These are phyloP conservation scores for Sporothrix sp. DNA, from an alignment of 2,329 filamentous ascomycete genomes.

Conservation along the genomic window DNA sequence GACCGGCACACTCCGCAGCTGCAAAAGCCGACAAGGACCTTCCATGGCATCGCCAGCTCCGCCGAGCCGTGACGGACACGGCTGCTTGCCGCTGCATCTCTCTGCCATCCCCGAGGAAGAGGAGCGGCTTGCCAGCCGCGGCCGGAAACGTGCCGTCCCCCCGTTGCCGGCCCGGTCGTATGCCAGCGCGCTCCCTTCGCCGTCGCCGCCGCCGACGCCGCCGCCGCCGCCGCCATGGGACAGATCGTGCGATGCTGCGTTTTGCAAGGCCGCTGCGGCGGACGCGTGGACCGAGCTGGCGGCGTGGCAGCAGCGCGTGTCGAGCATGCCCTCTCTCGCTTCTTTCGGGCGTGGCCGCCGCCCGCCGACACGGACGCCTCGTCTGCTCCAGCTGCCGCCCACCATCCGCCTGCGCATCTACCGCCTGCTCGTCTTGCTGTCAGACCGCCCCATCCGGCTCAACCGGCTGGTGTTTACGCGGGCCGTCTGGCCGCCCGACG, in stretches of 20 bases:
- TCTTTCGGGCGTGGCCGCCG: no score
- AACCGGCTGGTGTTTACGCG: conserved; percentile 26
- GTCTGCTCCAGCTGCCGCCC: not conserved
- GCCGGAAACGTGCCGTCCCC: not conserved
- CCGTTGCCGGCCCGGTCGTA: not conserved
- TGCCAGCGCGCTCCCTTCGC: not conserved
- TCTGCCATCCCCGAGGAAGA: conserved; percentile 9
- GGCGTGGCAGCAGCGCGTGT: not conserved
- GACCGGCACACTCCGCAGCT: no score
- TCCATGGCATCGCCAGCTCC: no score
- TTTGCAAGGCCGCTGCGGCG: not conserved
- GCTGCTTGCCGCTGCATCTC: not conserved
- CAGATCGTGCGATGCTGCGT: conserved; percentile 8
- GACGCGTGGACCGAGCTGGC: not conserved
- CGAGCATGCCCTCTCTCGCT: not conserved
- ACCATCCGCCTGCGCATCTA: not conserved
- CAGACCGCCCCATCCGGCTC: conserved; percentile 11
- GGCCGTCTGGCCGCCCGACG: conserved; percentile 27
- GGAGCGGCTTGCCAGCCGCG: not conserved
- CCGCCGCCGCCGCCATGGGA: conserved; percentile 13
- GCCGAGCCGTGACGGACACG: no score
- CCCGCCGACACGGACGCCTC: no score
- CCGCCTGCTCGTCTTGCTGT: not conserved
- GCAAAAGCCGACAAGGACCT: no score
- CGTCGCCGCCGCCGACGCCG: not conserved